phyloP scores from a whole-genome alignment of 352 stramenopile species.

The Globisporangium uncinulatum region DNA sequence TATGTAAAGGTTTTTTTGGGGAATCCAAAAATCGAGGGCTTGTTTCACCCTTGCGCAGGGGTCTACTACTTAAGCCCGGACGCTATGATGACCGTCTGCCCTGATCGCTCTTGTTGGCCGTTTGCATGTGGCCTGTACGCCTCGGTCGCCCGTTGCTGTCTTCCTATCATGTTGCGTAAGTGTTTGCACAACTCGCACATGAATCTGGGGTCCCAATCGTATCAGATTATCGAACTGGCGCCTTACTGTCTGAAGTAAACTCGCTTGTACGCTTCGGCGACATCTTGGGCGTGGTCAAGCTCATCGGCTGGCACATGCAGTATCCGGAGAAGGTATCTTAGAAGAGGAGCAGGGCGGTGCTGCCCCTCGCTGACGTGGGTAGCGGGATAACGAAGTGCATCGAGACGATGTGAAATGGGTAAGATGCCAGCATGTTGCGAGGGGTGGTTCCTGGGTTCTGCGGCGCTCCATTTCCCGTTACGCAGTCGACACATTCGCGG shows the following conservation, averaged over 20 bases:
- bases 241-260: conserved; percentile 21
- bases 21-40: no score
- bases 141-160: no score
- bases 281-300: conserved; percentile 8
- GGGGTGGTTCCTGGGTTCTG: neutral
- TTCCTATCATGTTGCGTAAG: no score
- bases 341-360: conserved; percentile 14
- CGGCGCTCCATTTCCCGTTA: neutral
- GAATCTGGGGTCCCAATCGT: conserved; percentile 24
- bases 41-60: no score
- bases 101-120: no score
- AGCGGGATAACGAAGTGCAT: conserved; percentile 10
- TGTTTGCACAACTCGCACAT: neutral
- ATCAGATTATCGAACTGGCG: conserved; percentile 13
- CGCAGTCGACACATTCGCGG: conserved; percentile 1
- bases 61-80: no score
- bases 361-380: neutral
- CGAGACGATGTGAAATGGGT: conserved; percentile 5
- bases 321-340: conserved; percentile 18
- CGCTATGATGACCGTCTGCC: no score
- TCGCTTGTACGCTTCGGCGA: conserved; percentile 20
- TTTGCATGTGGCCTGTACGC: no score
- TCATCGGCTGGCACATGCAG: conserved; percentile 23
- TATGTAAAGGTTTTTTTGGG: no score
- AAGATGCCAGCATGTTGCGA: neutral